Conservation (phyloP, 371 early-diverging fungal genomes). For the Zancudomyces culisetae region DNA sequence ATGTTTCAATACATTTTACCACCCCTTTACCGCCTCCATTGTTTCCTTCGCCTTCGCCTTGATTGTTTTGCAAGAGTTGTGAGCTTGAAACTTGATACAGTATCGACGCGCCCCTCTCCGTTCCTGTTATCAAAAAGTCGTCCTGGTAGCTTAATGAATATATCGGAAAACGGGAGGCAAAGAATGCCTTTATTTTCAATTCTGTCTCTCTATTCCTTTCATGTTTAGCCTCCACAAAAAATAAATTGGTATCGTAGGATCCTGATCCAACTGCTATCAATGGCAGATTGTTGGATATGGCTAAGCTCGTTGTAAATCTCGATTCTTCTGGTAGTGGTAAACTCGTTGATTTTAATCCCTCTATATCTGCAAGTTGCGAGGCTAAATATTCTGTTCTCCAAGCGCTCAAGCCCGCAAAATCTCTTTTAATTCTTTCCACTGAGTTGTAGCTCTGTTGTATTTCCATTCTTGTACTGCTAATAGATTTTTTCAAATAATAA, state of each 20-base stretch:
- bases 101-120: constrained; percentile 21
- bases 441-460: not conserved
- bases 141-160: constrained; percentile 19
- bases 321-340: constrained; percentile 20
- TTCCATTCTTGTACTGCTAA: no score
- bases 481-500: no score
- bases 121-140: constrained; percentile 21
- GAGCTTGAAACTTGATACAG: constrained; percentile 20
- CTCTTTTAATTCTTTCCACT: not conserved
- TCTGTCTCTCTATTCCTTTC: constrained; percentile 6
- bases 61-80: constrained; percentile 12
- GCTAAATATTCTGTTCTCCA: constrained; percentile 21
- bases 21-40: constrained; percentile 17
- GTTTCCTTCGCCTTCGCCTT: not conserved
- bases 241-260: constrained; percentile 24
- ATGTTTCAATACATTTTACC: constrained; percentile 22
- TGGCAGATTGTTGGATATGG: constrained; percentile 23
- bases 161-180: constrained; percentile 25
- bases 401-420: not conserved
- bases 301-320: constrained; percentile 22
- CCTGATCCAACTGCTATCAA: constrained; percentile 25
- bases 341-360: constrained; percentile 15
- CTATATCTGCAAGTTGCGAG: constrained; percentile 13
- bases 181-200: constrained; percentile 22
- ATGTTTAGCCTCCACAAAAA: constrained; percentile 19